Evolutionary conservation across 2,329 filamentous ascomycete species (phyloP).

Genomic region (Epichloe scottii): DNA sequence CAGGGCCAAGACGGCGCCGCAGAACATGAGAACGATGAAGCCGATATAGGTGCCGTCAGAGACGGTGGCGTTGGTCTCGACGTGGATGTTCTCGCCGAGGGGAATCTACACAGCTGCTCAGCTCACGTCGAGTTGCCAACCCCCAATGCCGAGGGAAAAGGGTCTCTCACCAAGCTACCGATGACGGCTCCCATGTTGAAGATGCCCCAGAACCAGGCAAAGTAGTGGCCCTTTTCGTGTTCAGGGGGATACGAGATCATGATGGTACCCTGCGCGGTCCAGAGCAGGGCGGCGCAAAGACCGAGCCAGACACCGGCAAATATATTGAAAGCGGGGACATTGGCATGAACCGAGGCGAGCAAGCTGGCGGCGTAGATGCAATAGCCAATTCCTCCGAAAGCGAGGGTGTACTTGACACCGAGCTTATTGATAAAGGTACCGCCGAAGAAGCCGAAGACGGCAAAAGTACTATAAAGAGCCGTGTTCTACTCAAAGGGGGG

Average conservation of each 20-base stretch:
- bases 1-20: conserved; percentile 58
- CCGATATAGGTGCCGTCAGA: conserved; percentile 76
- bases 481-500: conserved; percentile 31
- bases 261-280: conserved; percentile 73
- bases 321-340: conserved; percentile 29
- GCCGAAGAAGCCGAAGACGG: conserved; percentile 53
- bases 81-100: conserved; percentile 56
- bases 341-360: conserved; percentile 56
- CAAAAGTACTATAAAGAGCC: conserved; percentile 59
- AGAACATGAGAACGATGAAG: conserved; percentile 71
- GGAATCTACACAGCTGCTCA: conserved; percentile 32
- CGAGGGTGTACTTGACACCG: conserved; percentile 53
- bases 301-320: conserved; percentile 68
- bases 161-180: conserved; percentile 43
- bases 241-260: conserved; percentile 85
- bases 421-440: conserved; percentile 66
- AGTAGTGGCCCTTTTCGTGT: conserved; percentile 72
- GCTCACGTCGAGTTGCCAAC: no score
- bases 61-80: conserved; percentile 33
- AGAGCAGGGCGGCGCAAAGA: conserved; percentile 66
- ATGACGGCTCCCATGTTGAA: conserved; percentile 89
- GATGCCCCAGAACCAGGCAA: conserved; percentile 88
- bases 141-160: no score
- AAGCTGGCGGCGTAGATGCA: conserved; percentile 59
- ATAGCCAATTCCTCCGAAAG: conserved; percentile 65